These are phyloP conservation scores for Acacia crassicarpa DNA, from an alignment of 306 rosid genomes.

Conservation along the genomic window DNA sequence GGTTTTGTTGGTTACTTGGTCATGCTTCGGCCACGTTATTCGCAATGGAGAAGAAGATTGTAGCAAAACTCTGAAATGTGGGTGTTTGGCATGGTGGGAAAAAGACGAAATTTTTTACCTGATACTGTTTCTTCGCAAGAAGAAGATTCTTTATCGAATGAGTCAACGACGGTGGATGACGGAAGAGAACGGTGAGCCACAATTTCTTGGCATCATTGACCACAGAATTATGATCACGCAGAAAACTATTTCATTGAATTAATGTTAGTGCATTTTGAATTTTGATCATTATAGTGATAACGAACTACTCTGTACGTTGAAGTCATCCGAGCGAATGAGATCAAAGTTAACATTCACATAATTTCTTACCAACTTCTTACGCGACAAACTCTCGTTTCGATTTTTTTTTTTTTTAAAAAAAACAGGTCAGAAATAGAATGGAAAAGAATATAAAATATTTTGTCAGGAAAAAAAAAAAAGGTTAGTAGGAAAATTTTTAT, in stretches of 20 bases:
- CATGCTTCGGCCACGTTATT: slow-evolving; percentile 29
- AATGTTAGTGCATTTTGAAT: no score
- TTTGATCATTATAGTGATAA: no score
- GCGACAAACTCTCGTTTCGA: no score
- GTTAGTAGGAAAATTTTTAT: no score
- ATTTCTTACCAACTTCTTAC: no score
- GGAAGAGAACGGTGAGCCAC: not conserved
- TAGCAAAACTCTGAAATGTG: not conserved
- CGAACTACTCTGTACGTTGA: no score
- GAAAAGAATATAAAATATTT: no score
- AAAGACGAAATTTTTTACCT: not conserved
- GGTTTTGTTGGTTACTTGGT: slow-evolving; percentile 19
- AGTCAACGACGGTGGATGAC: not conserved
- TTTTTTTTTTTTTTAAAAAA: no score
- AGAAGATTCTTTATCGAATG: not conserved
- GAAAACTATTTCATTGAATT: not conserved
- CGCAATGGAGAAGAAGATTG: not conserved
- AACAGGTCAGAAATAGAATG: no score
- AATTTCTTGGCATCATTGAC: not conserved
- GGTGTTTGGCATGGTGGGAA: not conserved
- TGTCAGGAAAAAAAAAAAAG: no score
- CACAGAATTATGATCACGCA: not conserved
- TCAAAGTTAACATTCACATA: no score
- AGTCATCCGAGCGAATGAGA: no score
- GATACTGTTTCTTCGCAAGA: not conserved